These are phyloP conservation scores for Diutina scorzettiae DNA, from an alignment of 1,139 yeast species.

Conservation along the genomic window DNA sequence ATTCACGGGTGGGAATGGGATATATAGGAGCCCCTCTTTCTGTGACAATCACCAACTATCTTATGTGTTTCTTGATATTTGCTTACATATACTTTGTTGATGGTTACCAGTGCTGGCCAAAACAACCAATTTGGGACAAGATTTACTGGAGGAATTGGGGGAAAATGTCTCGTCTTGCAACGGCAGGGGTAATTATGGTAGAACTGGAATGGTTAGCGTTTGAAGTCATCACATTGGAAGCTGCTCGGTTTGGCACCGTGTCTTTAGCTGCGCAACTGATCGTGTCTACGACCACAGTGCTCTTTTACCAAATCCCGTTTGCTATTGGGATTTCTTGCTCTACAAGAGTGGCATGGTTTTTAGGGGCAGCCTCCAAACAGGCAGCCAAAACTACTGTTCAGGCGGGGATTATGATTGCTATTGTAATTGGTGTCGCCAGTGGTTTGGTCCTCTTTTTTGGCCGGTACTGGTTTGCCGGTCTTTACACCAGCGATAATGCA, in stretches of 20 bases:
- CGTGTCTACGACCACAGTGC: slow-evolving; percentile 54
- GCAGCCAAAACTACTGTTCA: slow-evolving; percentile 33
- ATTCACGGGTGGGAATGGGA: slow-evolving; percentile 44
- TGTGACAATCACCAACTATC: slow-evolving; percentile 58
- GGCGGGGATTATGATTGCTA: slow-evolving; percentile 30
- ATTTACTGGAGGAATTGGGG: slow-evolving; percentile 38
- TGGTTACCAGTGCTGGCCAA: slow-evolving; percentile 69
- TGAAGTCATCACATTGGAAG: slow-evolving; percentile 59
- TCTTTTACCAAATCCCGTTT: slow-evolving; percentile 63
- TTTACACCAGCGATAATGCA: slow-evolving; percentile 37
- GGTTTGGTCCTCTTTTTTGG: slow-evolving; percentile 16
- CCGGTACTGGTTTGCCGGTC: slow-evolving; percentile 28
- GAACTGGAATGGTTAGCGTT: slow-evolving; percentile 82
- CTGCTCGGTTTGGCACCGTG: slow-evolving; percentile 53
- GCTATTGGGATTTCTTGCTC: slow-evolving; percentile 66
- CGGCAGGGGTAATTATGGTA: slow-evolving; percentile 78
- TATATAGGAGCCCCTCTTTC: slow-evolving; percentile 69
- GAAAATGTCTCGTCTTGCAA: slow-evolving; percentile 53
- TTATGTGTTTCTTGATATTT: slow-evolving; percentile 48
- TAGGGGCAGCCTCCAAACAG: slow-evolving; percentile 54
- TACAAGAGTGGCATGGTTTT: slow-evolving; percentile 65
- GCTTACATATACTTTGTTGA: slow-evolving; percentile 40
- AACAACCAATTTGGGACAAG: slow-evolving; percentile 30
- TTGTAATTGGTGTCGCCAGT: slow-evolving; percentile 27
- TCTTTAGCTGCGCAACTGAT: slow-evolving; percentile 66